These are phyloP conservation scores for Blepharisma undulans DNA, from an alignment of 169 alveolate species.

Conservation along the genomic window DNA sequence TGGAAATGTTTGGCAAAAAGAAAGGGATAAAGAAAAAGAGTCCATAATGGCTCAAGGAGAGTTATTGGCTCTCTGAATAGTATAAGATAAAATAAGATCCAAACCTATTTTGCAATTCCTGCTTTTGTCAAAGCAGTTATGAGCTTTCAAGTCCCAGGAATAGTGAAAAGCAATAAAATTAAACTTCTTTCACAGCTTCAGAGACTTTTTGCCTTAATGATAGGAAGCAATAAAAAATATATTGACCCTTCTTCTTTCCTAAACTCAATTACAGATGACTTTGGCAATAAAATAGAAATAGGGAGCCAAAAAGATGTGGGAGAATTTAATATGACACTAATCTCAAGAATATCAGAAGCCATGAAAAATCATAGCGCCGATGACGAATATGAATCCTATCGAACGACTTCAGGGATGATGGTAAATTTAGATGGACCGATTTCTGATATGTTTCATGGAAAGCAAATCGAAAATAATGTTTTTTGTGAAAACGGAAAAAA, in stretches of 20 bases:
- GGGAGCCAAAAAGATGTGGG: slow-evolving; percentile 42
- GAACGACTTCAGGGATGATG: background rate
- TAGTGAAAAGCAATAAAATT: background rate
- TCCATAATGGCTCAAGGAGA: too few species aligned
- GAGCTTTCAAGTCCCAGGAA: background rate
- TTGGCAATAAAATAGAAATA: slow-evolving; percentile 9
- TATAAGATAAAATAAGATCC: too few species aligned
- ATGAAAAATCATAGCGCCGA: background rate
- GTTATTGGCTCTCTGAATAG: too few species aligned
- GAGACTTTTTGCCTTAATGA: slow-evolving; percentile 3
- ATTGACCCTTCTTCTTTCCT: slow-evolving; percentile 25
- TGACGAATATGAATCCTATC: background rate
- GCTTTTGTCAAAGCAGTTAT: background rate
- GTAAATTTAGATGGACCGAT: background rate
- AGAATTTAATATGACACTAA: slow-evolving; percentile 26
- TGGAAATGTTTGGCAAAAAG: too few species aligned
- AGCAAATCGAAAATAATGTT: background rate
- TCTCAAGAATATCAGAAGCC: slow-evolving; percentile 24
- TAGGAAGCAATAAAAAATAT: slow-evolving; percentile 11
- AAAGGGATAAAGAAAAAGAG: too few species aligned
- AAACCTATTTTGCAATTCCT: slow-evolving; percentile 29
- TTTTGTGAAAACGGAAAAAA: background rate
- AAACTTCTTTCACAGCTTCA: background rate
- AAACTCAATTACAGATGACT: background rate
- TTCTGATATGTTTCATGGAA: background rate